Evolutionary conservation across 805 yeast species (phyloP).

Genomic region (Candida oleophila): DNA sequence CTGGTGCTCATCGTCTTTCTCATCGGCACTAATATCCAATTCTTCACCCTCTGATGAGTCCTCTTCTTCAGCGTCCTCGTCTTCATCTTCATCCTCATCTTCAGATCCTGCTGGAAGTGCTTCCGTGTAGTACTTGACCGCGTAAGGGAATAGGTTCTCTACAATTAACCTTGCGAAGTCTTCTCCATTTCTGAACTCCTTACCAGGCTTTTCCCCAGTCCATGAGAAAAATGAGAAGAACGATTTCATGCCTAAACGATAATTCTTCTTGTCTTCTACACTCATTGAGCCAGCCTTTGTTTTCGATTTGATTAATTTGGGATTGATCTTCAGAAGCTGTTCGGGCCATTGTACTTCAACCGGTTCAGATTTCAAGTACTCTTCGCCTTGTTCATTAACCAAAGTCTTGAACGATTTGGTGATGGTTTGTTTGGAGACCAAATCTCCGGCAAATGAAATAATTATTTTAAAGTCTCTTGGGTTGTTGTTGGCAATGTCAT

Average conservation of each 20-base stretch:
- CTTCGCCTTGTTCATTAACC: conserved; percentile 50
- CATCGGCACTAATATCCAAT: conserved; percentile 55
- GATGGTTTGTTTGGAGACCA: conserved; percentile 56
- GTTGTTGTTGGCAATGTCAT: conserved; percentile 41
- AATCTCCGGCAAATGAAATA: conserved; percentile 50
- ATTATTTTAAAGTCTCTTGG: conserved; percentile 61
- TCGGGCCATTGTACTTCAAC: conserved; percentile 68
- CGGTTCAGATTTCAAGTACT: conserved; percentile 51
- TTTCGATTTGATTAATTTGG: conserved; percentile 45
- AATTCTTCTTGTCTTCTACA: conserved; percentile 56
- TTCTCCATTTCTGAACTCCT: conserved; percentile 76
- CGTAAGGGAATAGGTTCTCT: conserved; percentile 83
- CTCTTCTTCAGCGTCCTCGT: conserved; percentile 23
- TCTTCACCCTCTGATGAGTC: conserved; percentile 50
- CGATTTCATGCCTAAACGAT: conserved; percentile 73
- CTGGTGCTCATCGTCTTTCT: conserved; percentile 20
- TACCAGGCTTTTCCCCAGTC: conserved; percentile 78
- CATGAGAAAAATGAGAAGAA: conserved; percentile 86
- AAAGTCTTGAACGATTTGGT: conserved; percentile 56
- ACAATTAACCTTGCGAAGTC: conserved; percentile 68
- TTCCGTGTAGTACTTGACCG: conserved; percentile 77
- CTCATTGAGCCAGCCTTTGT: conserved; percentile 28
- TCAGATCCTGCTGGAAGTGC: conserved; percentile 63
- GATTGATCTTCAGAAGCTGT: conserved; percentile 55
- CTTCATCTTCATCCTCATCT: conserved; percentile 44